These are phyloP conservation scores for Metschnikowia noctiluminum DNA, from an alignment of 805 yeast genomes.

Conservation along the genomic window DNA sequence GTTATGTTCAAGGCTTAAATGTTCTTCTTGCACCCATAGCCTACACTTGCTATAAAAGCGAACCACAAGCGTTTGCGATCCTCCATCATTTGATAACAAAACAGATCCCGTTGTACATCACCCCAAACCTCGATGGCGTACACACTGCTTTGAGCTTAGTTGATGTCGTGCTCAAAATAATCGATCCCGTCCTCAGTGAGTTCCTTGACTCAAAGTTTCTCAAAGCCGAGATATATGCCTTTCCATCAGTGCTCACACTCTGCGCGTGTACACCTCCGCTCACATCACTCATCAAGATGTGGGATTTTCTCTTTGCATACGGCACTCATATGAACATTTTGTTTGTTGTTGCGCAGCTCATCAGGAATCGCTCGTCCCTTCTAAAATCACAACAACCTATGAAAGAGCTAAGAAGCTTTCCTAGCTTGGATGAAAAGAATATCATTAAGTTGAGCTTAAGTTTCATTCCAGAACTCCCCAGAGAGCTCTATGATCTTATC, in stretches of 20 bases:
- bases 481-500: constrained; percentile 57
- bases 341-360: constrained; percentile 78
- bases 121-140: constrained; percentile 76
- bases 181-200: constrained; percentile 68
- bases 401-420: constrained; percentile 69
- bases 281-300: constrained; percentile 65
- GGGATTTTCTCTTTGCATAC: constrained; percentile 91
- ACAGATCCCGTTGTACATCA: constrained; percentile 74
- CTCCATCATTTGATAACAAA: constrained; percentile 58
- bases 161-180: constrained; percentile 65
- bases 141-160: constrained; percentile 71
- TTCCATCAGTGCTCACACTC: constrained; percentile 77
- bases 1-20: constrained; percentile 91
- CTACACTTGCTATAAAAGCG: constrained; percentile 65
- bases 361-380: constrained; percentile 62
- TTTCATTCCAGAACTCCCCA: constrained; percentile 72
- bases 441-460: constrained; percentile 77
- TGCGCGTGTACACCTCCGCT: constrained; percentile 89
- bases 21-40: constrained; percentile 81
- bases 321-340: constrained; percentile 86
- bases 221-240: constrained; percentile 83
- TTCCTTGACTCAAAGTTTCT: constrained; percentile 60
- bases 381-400: constrained; percentile 66
- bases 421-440: constrained; percentile 66
- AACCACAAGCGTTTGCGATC: constrained; percentile 79